phyloP scores from a whole-genome alignment of 306 rosid species.

The Vigna mungo region DNA sequence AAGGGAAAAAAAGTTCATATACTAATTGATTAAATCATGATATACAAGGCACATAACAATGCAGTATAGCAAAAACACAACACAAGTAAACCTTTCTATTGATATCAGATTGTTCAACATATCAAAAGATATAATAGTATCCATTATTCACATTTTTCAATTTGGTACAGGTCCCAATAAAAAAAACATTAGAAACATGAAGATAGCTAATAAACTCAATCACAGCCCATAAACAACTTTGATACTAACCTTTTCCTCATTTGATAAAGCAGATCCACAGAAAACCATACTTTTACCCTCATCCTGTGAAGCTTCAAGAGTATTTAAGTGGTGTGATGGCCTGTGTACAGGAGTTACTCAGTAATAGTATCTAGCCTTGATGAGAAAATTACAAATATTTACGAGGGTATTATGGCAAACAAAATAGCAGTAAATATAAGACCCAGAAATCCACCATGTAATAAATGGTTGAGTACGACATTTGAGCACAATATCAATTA shows the following conservation, averaged over 20 bases:
- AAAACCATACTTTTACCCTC: constrained; percentile 54
- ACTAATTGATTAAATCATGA: constrained; percentile 20
- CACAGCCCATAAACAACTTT: not conserved
- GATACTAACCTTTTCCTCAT: constrained; percentile 74
- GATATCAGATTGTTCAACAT: constrained; percentile 2
- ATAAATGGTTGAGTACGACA: constrained; percentile 10
- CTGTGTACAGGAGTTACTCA: constrained; percentile 52
- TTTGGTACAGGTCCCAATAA: constrained; percentile 4
- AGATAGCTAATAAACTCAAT: constrained; percentile 6
- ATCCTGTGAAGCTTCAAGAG: constrained; percentile 45
- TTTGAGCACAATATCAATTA: not conserved
- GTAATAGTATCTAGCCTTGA: constrained; percentile 9
- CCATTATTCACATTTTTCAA: not conserved
- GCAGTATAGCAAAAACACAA: not conserved
- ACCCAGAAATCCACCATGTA: constrained; percentile 9
- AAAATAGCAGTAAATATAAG: not conserved
- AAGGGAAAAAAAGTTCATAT: not conserved
- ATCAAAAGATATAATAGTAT: constrained; percentile 18
- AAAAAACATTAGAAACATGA: not conserved
- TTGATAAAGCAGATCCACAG: constrained; percentile 88
- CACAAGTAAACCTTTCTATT: not conserved
- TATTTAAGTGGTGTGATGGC: constrained; percentile 44
- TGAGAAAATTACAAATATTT: not conserved
- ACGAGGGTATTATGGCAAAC: not conserved
- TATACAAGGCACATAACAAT: not conserved